A percentile compares a stretch with the other conserved stretches of the same genome.
Conservation (phyloP, 75 land plant genomes). For the Picea glauca region DNA sequence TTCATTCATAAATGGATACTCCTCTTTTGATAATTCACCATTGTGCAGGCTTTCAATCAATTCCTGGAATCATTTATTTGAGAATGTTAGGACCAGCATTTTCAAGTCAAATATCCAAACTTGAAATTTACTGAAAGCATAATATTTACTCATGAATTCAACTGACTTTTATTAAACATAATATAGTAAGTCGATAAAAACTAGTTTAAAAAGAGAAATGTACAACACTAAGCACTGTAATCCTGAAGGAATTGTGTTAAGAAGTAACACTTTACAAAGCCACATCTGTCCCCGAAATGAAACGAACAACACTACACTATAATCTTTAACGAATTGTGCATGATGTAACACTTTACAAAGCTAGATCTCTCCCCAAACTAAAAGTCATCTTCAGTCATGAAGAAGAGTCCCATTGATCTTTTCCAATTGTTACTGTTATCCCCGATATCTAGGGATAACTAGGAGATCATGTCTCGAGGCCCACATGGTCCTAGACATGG, state of each 20-base stretch:
- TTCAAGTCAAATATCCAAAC: not conserved
- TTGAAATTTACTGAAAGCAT: not conserved
- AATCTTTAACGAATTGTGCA: not conserved
- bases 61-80: conserved; percentile 50
- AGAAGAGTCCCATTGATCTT: too few relatives aligned
- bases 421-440: too few relatives aligned
- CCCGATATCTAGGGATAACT: too few relatives aligned
- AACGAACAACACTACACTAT: not conserved
- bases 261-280: too few relatives aligned
- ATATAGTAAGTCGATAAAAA: not conserved
- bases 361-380: too few relatives aligned
- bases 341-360: too few relatives aligned
- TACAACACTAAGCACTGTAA: not conserved
- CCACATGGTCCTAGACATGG: too few relatives aligned
- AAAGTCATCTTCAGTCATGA: too few relatives aligned
- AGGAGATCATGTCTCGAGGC: too few relatives aligned
- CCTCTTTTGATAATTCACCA: conserved; percentile 75
- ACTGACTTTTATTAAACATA: not conserved
- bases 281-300: too few relatives aligned
- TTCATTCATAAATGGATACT: conserved; percentile 89
- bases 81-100: not conserved
- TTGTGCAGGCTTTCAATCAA: conserved; percentile 70
- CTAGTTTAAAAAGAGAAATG: not conserved
- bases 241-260: not conserved
- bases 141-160: not conserved